Evolutionary conservation across 2,329 filamentous ascomycete genomes (phyloP), one percentile per base, ranked within the genome.

Genomic region (Talaromyces sp.): DNA sequence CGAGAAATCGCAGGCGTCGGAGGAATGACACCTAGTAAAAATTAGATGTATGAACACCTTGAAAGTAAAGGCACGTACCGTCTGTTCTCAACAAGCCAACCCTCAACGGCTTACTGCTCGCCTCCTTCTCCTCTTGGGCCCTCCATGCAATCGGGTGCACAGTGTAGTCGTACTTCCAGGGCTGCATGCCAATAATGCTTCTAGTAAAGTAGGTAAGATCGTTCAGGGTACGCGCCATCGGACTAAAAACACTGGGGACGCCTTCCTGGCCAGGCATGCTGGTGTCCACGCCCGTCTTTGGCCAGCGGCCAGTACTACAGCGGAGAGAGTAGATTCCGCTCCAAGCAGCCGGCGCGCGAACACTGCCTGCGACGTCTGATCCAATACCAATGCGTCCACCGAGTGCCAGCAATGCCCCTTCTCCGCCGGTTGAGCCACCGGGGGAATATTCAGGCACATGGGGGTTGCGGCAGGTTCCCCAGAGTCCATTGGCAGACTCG

Each of bases 181-280:
- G 91, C 75, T 90, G 81, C 87, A 95, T 93, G 57, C 85, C 78
- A 60, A 97, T 84, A 59, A 97, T 79, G 8, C 86, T 84, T 58
- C 87, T 86, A 3, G 91, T 90, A 74, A 97, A 97, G 77, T 96
- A 96, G 0, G 83, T 84, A 63, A 97, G 78, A 71, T 97, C 93
- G 65, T 87, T 84, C 62, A 96, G 77, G 0, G 92, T 96, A 58
- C 92, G 84, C 2, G 93, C 86, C 93, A 98, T 97, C 5, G 93
- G 93, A 62, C 90, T 93, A 77, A 93, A 96, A 22, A 96, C 92
- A 65, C 89, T 91, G 0, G 91, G 87, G 33, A 97, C 87, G 0
- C 92, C 93, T 72, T 97, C 93, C 72, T 97, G 92, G 0, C 93
- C 93, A 0, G 90, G 87, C 92, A 96, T 96, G 68, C 89, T 93